Conservation (phyloP, 2,329 filamentous ascomycete species). For the Fusarium humuli region DNA sequence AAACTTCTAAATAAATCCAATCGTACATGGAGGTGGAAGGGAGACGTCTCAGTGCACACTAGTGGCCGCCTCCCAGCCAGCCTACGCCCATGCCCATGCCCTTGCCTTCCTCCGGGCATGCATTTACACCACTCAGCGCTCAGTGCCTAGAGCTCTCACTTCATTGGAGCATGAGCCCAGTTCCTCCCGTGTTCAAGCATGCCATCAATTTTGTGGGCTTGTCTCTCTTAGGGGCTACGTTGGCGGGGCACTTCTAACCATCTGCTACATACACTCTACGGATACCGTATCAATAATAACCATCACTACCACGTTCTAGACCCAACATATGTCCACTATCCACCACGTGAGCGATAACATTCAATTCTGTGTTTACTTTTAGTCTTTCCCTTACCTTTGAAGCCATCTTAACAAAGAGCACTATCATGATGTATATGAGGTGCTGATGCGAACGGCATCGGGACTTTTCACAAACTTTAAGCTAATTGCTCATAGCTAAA, state of each 20-base stretch:
- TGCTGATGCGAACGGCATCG: background rate
- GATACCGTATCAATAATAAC: slow-evolving; percentile 7
- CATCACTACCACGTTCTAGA: slow-evolving; percentile 25
- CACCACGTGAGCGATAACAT: slow-evolving; percentile 21
- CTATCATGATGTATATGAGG: background rate
- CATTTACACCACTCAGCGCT: slow-evolving; percentile 21
- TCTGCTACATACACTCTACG: background rate
- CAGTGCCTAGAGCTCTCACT: slow-evolving; percentile 21
- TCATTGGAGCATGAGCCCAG: slow-evolving; percentile 25
- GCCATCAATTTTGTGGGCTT: background rate
- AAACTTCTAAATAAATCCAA: slow-evolving; percentile 8
- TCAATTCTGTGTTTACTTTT: background rate
- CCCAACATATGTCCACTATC: slow-evolving; percentile 3
- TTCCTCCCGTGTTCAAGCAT: slow-evolving; percentile 25
- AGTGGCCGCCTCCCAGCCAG: slow-evolving; percentile 13
- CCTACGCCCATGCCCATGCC: slow-evolving; percentile 5
- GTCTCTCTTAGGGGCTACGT: slow-evolving; percentile 28
- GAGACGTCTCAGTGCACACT: slow-evolving; percentile 28
- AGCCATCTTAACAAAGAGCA: background rate
- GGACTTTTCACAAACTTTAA: background rate
- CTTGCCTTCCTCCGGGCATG: slow-evolving; percentile 3
- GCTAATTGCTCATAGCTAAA: background rate
- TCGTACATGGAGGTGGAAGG: slow-evolving; percentile 34
- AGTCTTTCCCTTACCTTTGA: background rate
- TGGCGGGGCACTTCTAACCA: slow-evolving; percentile 30